Evolutionary conservation across 257 asterid genomes (phyloP), one percentile per base, ranked within the genome.

Genomic region (Rauvolfia tetraphylla): DNA sequence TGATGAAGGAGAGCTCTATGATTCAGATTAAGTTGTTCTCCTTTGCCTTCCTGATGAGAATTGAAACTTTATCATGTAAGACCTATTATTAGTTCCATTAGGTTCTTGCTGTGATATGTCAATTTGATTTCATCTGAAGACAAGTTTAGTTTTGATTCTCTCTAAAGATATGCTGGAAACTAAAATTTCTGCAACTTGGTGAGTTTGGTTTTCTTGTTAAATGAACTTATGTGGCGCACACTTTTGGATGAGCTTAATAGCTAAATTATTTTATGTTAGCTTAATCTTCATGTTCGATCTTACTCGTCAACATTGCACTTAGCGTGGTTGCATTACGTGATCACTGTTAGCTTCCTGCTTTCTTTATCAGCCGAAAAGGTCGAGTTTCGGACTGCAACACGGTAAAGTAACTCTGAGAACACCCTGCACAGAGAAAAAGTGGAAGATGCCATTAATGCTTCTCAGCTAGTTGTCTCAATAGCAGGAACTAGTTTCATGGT

Each of bases 1-100:
- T 68, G 89, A 83, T 70, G 86, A 85, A 51, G 89, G 82, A 63
- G 88, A 83, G 79, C 11, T 36, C 61, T 81, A 34, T 63, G 87
- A 83, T 75, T 83, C 84, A 27, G 89, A 85, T 70, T 85, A 76
- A 83, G 82, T n/a, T 49, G 2, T 7, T 67, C 53, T 67, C 31
- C 51, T 42, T 34, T 44, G 42, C 34, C 36, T 62, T 73, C 17
- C 81, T 44, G 33, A 53, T 46, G 1, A 33, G 27, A 46, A 58
- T 44, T 71, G 56, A 61, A 48, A 34, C 48, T 61, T 49, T 38
- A n/a, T 48, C 73, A 22, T 46, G 34, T 71, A 74, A 44, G 75
- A 51, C 62, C 31, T 48, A 44, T 48, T 59, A 70, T 54, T 78
- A 67, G 51, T 7, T 13, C 66, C 41, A 57, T 44, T 75, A 71